Evolutionary conservation across 1,139 yeast genomes (phyloP).

Genomic region (Taphrina flavorubra): DNA sequence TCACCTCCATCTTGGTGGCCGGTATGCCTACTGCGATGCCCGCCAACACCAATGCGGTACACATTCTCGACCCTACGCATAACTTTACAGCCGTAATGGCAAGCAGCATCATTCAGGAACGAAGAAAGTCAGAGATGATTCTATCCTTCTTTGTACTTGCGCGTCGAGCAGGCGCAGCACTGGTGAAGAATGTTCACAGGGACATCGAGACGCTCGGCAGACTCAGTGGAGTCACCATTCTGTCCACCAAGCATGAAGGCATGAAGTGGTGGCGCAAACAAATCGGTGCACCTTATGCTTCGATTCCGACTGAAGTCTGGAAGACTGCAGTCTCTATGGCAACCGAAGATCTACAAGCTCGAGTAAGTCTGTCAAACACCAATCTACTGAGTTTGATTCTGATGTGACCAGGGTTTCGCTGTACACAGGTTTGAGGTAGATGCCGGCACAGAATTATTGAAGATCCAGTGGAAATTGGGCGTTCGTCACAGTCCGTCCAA

Average conservation of each 20-base stretch:
- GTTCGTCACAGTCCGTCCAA: background rate
- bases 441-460: constrained; percentile 1
- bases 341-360: constrained; percentile 7
- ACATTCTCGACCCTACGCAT: constrained; percentile 18
- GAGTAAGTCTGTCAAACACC: background rate
- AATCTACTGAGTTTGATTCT: too few relatives aligned
- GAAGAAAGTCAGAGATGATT: constrained; percentile 7
- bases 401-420: constrained; percentile 12
- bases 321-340: constrained; percentile 12
- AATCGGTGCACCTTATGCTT: constrained; percentile 1
- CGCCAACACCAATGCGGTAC: background rate
- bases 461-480: constrained; percentile 8
- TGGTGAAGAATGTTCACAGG: constrained; percentile 10
- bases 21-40: background rate
- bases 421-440: constrained; percentile 7
- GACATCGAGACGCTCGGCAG: constrained; percentile 8
- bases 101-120: background rate
- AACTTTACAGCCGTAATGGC: constrained; percentile 1
- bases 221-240: background rate
- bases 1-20: background rate
- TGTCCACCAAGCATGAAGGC: constrained; percentile 4
- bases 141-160: constrained; percentile 9
- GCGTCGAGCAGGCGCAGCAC: constrained; percentile 5
- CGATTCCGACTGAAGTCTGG: constrained; percentile 9
- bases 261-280: constrained; percentile 16